These are phyloP conservation scores for Solanum boliviense DNA, from an alignment of 257 asterid genomes.

Conservation along the genomic window DNA sequence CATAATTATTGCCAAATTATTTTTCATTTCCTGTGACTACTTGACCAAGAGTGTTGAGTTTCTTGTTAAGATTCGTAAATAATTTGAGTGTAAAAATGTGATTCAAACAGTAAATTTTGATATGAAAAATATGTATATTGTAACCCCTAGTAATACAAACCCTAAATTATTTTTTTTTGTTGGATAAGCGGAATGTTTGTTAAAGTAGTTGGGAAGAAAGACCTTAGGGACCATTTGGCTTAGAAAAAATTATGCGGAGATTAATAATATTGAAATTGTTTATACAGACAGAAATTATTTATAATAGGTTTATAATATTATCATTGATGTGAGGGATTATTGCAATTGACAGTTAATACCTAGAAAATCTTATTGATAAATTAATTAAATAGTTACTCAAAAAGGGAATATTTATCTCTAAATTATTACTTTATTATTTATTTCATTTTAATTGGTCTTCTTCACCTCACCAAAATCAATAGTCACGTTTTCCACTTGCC, in stretches of 20 bases:
- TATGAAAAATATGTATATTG: no score
- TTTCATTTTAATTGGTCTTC: neutral
- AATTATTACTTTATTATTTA: no score
- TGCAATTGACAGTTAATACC: neutral
- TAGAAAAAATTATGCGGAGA: no score
- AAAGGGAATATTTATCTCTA: neutral
- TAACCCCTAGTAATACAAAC: no score
- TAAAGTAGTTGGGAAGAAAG: neutral
- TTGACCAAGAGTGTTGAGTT: neutral
- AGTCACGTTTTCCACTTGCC: neutral
- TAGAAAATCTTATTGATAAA: no score
- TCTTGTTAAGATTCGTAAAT: neutral
- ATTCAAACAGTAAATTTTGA: neutral
- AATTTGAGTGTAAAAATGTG: neutral
- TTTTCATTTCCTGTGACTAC: neutral
- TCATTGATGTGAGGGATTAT: neutral
- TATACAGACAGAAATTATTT: no score
- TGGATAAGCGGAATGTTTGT: no score
- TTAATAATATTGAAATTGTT: neutral
- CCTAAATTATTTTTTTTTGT: no score
- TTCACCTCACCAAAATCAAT: neutral
- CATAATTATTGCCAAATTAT: neutral
- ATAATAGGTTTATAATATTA: no score
- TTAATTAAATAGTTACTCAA: neutral
- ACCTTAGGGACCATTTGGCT: neutral